Base-by-base conservation (phyloP, 306 rosid genomes). In the Coriaria nepalensis region DNA sequence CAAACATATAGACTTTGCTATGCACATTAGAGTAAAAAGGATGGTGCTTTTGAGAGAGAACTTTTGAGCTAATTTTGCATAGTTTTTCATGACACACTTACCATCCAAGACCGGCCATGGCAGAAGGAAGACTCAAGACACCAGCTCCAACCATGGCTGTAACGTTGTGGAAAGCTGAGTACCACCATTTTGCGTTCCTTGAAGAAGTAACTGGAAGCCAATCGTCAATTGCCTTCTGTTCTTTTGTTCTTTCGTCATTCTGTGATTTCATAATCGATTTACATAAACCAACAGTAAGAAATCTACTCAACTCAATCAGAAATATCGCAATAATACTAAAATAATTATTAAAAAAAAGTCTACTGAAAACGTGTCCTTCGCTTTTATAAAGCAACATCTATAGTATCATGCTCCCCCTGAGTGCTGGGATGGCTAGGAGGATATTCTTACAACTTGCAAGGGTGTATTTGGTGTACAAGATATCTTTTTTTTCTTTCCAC, bases 131-230 rank as follows among this genome's bases (percentile, higher is more conserved):
- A 55, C 85, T 44, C 41, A 78, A 78, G 47, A 78, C 85, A 10
- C 85, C 85, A 49, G 85, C 85, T 9, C 84, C 84, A 29, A 78
- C 84, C 84, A 78, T 78, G 74, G 84, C 84, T 0, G 80, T 73
- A 11, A 78, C 75, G 63, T 78, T 78, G 78, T 78, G 84, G 62
- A 78, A 73, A 49, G 84, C 78, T 0, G 84, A 69, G 69, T 73
- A 73, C 80, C 80, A 78, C 84, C 84, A 78, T 70, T 78, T 78
- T 57, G 80, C 84, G 34, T 73, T 73, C 51, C 84, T 73, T 8
- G 84, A 60, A 43, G 66, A 64, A 57, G 78, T 70, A 37, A 78
- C 70, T 6, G 84, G 84, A 63, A 78, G 84, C 84, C 80, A 73
- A 0, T 78, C 84, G 4, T 78, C 74, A 1, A 78, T 70, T 5